Evolutionary conservation across 208 protist species (phyloP), one percentile per base, ranked within the genome.

Genomic region (Trypanosomatidae sp.): DNA sequence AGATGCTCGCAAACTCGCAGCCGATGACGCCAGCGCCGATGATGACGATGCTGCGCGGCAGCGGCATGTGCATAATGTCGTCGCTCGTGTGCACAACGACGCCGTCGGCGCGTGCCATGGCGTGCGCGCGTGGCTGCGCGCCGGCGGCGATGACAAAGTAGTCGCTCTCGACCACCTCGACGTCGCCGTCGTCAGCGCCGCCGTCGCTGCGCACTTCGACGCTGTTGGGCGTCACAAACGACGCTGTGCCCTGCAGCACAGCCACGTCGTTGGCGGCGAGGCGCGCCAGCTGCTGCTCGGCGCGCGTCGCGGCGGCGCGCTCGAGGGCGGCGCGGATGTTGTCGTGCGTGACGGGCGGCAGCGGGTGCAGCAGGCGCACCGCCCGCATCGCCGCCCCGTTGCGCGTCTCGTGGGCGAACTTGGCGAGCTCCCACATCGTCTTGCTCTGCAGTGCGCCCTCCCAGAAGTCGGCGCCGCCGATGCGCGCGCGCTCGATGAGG

Each of bases 11-110:
- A 53, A 95, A 95, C 35, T 95, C 87, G 44, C 87, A 95, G 15
- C 87, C 87, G 56, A 95, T 92, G 15, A 92, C 83, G 53, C 87
- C 87, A 4, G 87, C 87, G 28, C 87, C 87, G 25, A 95, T 92
- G 49, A 95, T 88, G 21, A 91, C 81, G 32, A 89, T 65, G 33
- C 79, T 91, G 53, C 84, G 86, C 0, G 87, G 87, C 48, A 95
- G 79, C 11, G 71, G 66, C 38, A 87, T 59, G 20, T 50, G 39
- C 78, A 92, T 91, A 30, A 95, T 89, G 53, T 92, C 71, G 61
- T 95, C 87, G 2, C 76, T 88, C 0, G 82, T 95, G 44, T 91
- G 82, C 20, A 95, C 64, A 24, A 85, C 66, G 32, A 80, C 74
- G 15, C 83, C 83, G 52, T 95, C 87, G 1, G 69, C 71, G 7